Evolutionary conservation across 805 yeast genomes (phyloP), one percentile per base, ranked within the genome.

Genomic region (Candida coquimbonensis): DNA sequence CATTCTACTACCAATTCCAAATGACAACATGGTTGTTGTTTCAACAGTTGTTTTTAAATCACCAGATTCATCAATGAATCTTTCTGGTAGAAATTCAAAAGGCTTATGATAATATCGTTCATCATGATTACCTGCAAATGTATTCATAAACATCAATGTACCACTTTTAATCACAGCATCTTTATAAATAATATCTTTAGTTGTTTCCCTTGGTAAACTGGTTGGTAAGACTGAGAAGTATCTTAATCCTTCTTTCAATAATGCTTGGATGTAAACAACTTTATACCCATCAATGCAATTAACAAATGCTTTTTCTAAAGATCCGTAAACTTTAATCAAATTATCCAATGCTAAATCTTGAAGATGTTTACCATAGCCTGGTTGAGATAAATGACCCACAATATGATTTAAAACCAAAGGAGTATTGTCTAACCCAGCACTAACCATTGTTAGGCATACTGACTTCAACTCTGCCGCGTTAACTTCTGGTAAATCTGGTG

Each of bases 361-460:
- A 11, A 78, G 53, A 0, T 44, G 48, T 1, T 58, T 52, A 0
- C 76, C 76, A 27, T 55, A 47, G 14, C 47, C 50, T 2, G 70
- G 69, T 16, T 70, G 68, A 7, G 82, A 71, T 37, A 84, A 63
- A 36, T 80, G 83, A 1, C 84, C 84, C 52, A 82, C 56, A 9
- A 81, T 68, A 49, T 82, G 79, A 49, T 75, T 74, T 42, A 83
- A 66, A 40, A 78, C 82, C 31, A 83, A 67, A 0, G 88, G 81
- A 0, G 82, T 75, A 50, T 85, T 84, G 57, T 84, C 91, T 24
- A 84, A 64, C 0, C 93, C 93, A 9, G 90, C 93, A 53, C 88
- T 81, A 0, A 84, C 81, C 83, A 83, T 78, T 0, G 90, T 81
- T 36, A 84, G 65, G 56, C 90, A 83, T 7, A 81, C 70, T 39